These are phyloP conservation scores for Exophiala sp. DNA, from an alignment of 2,329 filamentous ascomycete species.

Conservation along the genomic window DNA sequence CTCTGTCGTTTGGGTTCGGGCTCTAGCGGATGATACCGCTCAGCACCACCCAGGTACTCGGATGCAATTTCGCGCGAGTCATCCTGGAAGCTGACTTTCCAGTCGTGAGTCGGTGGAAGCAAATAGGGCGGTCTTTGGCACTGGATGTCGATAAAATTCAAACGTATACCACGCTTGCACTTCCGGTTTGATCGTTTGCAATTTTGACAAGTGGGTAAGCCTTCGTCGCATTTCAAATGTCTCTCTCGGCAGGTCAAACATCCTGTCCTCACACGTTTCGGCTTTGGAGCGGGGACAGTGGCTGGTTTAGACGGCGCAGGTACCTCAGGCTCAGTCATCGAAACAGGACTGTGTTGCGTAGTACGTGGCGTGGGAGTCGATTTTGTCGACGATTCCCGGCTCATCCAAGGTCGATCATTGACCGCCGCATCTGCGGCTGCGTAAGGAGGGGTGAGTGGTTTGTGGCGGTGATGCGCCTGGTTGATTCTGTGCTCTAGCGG, in stretches of 20 bases:
- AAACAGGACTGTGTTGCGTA: slow-evolving; percentile 23
- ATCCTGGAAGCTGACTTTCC: slow-evolving; percentile 73
- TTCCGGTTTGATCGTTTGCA: slow-evolving; percentile 80
- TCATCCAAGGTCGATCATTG: slow-evolving; percentile 19
- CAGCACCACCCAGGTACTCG: slow-evolving; percentile 74
- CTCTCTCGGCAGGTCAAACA: slow-evolving; percentile 85
- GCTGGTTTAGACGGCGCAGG: slow-evolving; percentile 15
- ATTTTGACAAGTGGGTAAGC: slow-evolving; percentile 61
- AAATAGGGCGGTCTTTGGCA: slow-evolving; percentile 57
- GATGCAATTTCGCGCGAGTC: slow-evolving; percentile 86
- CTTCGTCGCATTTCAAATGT: slow-evolving; percentile 88
- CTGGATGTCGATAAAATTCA: slow-evolving; percentile 87
- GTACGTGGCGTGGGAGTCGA: slow-evolving; percentile 25
- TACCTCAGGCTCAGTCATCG: slow-evolving; percentile 24
- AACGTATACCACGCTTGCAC: slow-evolving; percentile 76
- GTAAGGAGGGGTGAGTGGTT: slow-evolving; percentile 24
- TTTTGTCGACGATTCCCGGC: slow-evolving; percentile 23
- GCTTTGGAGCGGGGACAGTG: slow-evolving; percentile 45
- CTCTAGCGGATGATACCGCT: slow-evolving; percentile 60
- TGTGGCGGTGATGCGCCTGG: slow-evolving; percentile 4
- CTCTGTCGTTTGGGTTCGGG: slow-evolving; percentile 34
- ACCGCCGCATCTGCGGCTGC: slow-evolving; percentile 19
- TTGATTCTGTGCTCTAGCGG: slow-evolving; percentile 8
- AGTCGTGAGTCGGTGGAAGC: slow-evolving; percentile 57
- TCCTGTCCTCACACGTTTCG: slow-evolving; percentile 82